phyloP scores from a whole-genome alignment of 2,329 filamentous ascomycete species.

The Fonsecaea pugnacius region DNA sequence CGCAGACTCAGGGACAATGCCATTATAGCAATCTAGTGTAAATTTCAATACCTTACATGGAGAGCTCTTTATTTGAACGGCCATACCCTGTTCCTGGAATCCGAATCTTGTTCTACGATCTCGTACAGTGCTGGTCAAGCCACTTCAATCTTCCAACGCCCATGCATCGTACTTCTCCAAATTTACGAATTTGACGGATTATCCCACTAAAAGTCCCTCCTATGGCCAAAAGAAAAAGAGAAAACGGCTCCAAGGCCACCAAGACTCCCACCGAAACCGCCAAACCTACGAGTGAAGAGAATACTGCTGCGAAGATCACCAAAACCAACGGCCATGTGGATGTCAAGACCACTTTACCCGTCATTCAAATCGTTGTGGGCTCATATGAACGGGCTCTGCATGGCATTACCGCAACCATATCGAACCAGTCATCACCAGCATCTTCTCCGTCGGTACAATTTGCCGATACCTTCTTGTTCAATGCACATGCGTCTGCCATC shows the following conservation, averaged over 20 bases:
- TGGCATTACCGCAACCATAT: slow-evolving; percentile 79
- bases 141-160: background rate
- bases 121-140: slow-evolving; percentile 5
- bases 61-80: background rate
- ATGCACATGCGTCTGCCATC: slow-evolving; percentile 87
- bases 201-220: slow-evolving; percentile 14
- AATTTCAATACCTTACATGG: background rate
- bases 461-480: slow-evolving; percentile 92
- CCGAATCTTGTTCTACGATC: background rate
- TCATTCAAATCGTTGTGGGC: slow-evolving; percentile 83
- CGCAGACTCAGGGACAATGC: background rate
- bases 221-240: slow-evolving; percentile 55
- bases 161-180: slow-evolving; percentile 15
- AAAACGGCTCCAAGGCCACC: slow-evolving; percentile 27
- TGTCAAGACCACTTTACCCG: slow-evolving; percentile 50
- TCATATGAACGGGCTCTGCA: slow-evolving; percentile 95
- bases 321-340: slow-evolving; percentile 41
- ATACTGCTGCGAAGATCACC: slow-evolving; percentile 34
- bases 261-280: background rate
- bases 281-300: slow-evolving; percentile 25
- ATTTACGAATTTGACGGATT: slow-evolving; percentile 5
- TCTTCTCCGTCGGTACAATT: slow-evolving; percentile 62
- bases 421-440: slow-evolving; percentile 39
- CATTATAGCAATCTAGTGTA: background rate
- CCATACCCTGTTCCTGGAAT: background rate